Evolutionary conservation across 352 stramenopile genomes (phyloP), one percentile per base, ranked within the genome.

Genomic region (Phytophthora sp.): DNA sequence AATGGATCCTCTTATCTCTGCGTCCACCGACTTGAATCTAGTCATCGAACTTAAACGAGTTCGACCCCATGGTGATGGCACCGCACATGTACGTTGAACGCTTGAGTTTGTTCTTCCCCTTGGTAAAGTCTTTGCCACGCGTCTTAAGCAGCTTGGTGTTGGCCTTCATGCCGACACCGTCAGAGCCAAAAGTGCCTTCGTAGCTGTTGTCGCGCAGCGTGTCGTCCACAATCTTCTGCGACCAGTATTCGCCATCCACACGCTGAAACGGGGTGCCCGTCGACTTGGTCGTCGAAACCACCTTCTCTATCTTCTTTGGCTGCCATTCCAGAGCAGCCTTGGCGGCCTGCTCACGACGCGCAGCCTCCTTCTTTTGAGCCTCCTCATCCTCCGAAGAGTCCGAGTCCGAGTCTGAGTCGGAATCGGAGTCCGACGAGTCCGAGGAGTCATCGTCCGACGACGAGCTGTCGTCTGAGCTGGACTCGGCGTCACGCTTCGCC

Each of bases 61-160:
- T 97, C 57, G 90, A 97, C 5, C 71, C 89, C 83, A 98, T 93
- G 49, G 87, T 91, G 66, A 99, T 99, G 41, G 82, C 71, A 38
- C 96, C 96, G 46, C 95, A 97, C 76, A 96, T 91, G 84, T 99
- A 99, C 57, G 82, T 97, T 44, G 95, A 94, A 54, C 98, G 88
- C 88, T 99, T 99, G 78, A 98, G 97, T 82, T 99, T 99, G 63
- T 98, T 99, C 84, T 99, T 99, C 69, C 99, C 98, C 62, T 99
- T 96, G 46, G 96, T 97, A 73, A 99, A 99, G 77, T 99, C 97
- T 80, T 99, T 99, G 36, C 98, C 98, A 60, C 97, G 89, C 46
- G 99, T 97, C 63, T 98, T 96, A 53, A 99, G 77, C 30, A 99
- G 84, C 57, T 99, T 98, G 71, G 99, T 95, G 77, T 95, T 99